Base-by-base conservation (phyloP, 2,329 filamentous ascomycete genomes). In the Nectriaceae sp. region DNA sequence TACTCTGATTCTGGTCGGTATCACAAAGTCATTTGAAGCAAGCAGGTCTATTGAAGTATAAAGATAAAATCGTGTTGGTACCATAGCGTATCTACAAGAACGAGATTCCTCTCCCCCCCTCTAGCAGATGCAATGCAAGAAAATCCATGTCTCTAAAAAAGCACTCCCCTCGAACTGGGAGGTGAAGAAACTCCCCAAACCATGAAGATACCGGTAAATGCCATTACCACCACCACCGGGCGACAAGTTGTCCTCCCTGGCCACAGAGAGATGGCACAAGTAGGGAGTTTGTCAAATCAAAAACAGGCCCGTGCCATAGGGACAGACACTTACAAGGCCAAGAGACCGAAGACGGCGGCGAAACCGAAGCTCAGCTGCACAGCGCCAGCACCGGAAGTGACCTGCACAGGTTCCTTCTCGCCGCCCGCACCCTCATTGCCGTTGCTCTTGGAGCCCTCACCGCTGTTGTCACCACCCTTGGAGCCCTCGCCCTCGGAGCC, bases 301-400 rank as follows among this genome's bases (percentile, higher is more conserved):
- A n/a, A n/a, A n/a, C n/a, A n/a, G n/a, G n/a, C n/a, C n/a, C n/a
- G n/a, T 31, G 26, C 26, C 26, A 31, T 31, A 8, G 26, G 15
- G 26, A 31, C 26, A 31, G 26, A 31, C 26, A n/a, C 46, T 65
- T 66, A 70, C 60, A 70, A 52, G 29, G 62, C 62, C 21, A 68
- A 26, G 48, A 61, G 52, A 39, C 61, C 62, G 36, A 65, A 49
- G 35, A 60, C 42, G 18, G 54, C 60, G 37, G 51, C 60, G 15
- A 63, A 44, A 15, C 60, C 58, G 20, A 62, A 41, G 48, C 60
- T 82, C 49, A 63, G 26, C 50, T 60, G 42, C 39, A 62, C 40
- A 16, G 54, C 53, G 38, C 51, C 59, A 26, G 61, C 57, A 33
- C 61, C 64, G 40, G 57, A 60, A 5, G 56, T 61, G 26, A 63